A percentile compares a stretch with the other conserved stretches of the same genome.
phyloP scores from a whole-genome alignment of 2,329 filamentous ascomycete genomes.

The Lasiodiplodia sp. region DNA sequence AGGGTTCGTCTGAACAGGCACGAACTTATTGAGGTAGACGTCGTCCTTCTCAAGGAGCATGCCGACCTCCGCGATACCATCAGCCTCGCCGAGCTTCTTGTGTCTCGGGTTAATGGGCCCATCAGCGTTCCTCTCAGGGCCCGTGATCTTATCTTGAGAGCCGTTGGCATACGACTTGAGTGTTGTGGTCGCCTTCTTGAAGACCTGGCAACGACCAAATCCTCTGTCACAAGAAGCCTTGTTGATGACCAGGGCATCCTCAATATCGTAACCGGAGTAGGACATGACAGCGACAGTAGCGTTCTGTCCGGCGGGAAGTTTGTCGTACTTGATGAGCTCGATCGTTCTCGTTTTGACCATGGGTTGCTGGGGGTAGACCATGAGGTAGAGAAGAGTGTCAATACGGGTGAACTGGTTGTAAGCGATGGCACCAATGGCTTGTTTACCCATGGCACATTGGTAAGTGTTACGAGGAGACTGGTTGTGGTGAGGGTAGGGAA shows the following conservation, averaged over 20 bases:
- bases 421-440: conserved; percentile 97
- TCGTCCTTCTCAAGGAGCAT: conserved; percentile 79
- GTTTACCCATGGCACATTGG: conserved; percentile 99
- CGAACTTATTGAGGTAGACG: conserved; percentile 89
- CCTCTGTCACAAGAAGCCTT: conserved; percentile 95
- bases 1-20: conserved; percentile 78
- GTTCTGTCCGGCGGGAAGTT: conserved; percentile 94
- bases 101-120: conserved; percentile 61
- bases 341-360: conserved; percentile 98
- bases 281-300: conserved; percentile 99
- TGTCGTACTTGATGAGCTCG: conserved; percentile 95
- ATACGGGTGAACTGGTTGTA: conserved; percentile 98
- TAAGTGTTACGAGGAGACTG: conserved; percentile 99
- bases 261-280: conserved; percentile 98
- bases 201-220: conserved; percentile 97
- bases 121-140: conserved; percentile 66
- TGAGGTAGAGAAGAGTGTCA: conserved; percentile 92
- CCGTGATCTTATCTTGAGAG: conserved; percentile 62
- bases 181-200: conserved; percentile 88
- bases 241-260: conserved; percentile 95
- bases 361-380: conserved; percentile 96
- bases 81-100: conserved; percentile 73
- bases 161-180: conserved; percentile 90
- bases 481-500: conserved; percentile 98
- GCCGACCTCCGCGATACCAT: conserved; percentile 89